phyloP scores from a whole-genome alignment of 495 filamentous ascomycete genomes.

The Aspergillus cavernicola region DNA sequence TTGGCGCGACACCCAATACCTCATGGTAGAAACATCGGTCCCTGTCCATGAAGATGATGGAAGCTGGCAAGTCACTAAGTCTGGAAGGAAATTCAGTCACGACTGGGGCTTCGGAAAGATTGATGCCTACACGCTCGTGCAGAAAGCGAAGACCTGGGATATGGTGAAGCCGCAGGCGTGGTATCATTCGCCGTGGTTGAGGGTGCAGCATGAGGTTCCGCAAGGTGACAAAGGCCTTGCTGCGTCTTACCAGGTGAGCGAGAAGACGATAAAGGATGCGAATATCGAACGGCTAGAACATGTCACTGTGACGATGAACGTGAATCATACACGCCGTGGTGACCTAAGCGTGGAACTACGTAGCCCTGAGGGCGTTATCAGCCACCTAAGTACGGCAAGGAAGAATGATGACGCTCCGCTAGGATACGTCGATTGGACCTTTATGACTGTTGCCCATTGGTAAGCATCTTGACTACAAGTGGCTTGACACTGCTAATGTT shows the following conservation, averaged over 20 bases:
- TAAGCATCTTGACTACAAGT: slow-evolving; percentile 39
- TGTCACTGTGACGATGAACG: slow-evolving; percentile 96
- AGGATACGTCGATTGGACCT: slow-evolving; percentile 97
- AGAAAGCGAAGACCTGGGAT: slow-evolving; percentile 80
- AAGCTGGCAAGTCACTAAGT: slow-evolving; percentile 75
- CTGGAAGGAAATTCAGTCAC: slow-evolving; percentile 86
- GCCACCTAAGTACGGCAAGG: slow-evolving; percentile 75
- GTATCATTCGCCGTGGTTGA: slow-evolving; percentile 89
- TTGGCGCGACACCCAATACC: slow-evolving; percentile 93
- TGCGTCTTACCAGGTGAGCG: slow-evolving; percentile 72
- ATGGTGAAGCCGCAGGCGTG: slow-evolving; percentile 96
- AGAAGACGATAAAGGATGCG: slow-evolving; percentile 68
- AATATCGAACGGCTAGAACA: slow-evolving; percentile 88
- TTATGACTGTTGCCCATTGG: slow-evolving; percentile 98
- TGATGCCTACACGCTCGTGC: slow-evolving; percentile 80
- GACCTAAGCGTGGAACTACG: slow-evolving; percentile 91
- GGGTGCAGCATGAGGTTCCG: slow-evolving; percentile 80
- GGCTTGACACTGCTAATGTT: slow-evolving; percentile 13
- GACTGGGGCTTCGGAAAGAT: slow-evolving; percentile 94
- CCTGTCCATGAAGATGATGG: slow-evolving; percentile 70
- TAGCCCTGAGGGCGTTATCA: slow-evolving; percentile 76
- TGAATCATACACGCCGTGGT: slow-evolving; percentile 78
- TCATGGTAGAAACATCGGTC: slow-evolving; percentile 79
- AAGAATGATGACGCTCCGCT: slow-evolving; percentile 53
- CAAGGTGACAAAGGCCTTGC: slow-evolving; percentile 79